Conservation (phyloP, 2,329 filamentous ascomycete species). For the Ophiostoma quercus region DNA sequence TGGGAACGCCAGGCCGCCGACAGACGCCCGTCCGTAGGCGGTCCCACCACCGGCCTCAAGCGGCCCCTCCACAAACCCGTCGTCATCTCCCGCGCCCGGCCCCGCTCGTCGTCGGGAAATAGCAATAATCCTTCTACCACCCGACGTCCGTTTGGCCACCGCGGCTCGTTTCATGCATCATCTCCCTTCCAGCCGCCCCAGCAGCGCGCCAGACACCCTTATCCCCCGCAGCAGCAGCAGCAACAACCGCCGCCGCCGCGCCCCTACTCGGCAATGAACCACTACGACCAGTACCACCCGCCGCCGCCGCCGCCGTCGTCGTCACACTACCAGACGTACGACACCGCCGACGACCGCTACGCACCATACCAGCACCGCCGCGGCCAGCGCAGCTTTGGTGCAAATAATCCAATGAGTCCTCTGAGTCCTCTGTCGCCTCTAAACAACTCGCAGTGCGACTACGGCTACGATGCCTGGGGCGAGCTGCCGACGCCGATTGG, state of each 20-base stretch:
- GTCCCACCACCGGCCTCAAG: constrained; percentile 39
- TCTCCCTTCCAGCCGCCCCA: constrained; percentile 28
- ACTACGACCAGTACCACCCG: background rate
- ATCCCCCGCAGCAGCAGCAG: background rate
- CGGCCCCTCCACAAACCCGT: constrained; percentile 54
- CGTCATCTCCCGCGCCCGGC: constrained; percentile 43
- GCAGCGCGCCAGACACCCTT: constrained; percentile 26
- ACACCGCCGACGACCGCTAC: background rate
- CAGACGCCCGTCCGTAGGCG: constrained; percentile 29
- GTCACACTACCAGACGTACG: background rate
- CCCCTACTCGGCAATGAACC: background rate
- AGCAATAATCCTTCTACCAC: constrained; percentile 30
- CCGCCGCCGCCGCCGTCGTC: background rate
- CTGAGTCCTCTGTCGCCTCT: background rate
- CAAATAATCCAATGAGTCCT: too few species aligned
- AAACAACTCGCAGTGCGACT: background rate
- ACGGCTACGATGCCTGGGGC: background rate
- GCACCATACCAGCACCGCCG: background rate
- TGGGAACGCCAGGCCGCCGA: constrained; percentile 54
- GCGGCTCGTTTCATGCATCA: constrained; percentile 31
- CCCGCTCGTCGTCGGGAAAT: background rate
- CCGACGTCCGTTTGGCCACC: constrained; percentile 11
- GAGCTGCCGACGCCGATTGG: constrained; percentile 9
- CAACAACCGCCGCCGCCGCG: background rate
- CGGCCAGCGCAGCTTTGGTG: background rate